phyloP scores from a whole-genome alignment of 352 stramenopile species.

The Phytophthora capsici region DNA sequence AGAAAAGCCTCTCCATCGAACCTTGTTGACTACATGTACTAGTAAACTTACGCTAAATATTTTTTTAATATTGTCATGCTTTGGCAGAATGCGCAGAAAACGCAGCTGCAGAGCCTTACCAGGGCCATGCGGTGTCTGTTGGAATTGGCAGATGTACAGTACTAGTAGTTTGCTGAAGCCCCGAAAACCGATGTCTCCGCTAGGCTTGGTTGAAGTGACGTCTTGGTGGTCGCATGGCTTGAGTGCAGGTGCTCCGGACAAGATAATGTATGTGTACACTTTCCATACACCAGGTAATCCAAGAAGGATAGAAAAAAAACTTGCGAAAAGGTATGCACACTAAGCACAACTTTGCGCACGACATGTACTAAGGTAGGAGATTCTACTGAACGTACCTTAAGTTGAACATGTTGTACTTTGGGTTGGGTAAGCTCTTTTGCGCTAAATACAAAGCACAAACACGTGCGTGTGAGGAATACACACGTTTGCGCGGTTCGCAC shows the following conservation, averaged over 20 bases:
- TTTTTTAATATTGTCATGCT: no score
- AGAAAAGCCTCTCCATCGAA: no score
- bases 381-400: no score
- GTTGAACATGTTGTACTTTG: no score
- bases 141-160: conserved; percentile 8
- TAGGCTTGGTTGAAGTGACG: conserved; percentile 16
- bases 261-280: conserved; percentile 8
- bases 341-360: no score
- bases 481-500: background rate
- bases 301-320: no score
- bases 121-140: conserved; percentile 4
- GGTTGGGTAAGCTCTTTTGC: no score
- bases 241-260: conserved; percentile 15
- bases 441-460: no score
- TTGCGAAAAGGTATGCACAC: no score
- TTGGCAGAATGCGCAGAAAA: conserved; percentile 19
- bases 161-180: conserved; percentile 1
- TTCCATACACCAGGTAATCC: conserved; percentile 3
- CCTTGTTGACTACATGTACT: no score
- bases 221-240: conserved; percentile 22
- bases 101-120: conserved; percentile 16
- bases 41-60: no score
- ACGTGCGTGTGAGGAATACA: background rate
- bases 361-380: no score
- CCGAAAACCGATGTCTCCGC: background rate